Base-by-base conservation (phyloP, 805 yeast genomes). In the Kregervanrija pseudodelftensis region DNA sequence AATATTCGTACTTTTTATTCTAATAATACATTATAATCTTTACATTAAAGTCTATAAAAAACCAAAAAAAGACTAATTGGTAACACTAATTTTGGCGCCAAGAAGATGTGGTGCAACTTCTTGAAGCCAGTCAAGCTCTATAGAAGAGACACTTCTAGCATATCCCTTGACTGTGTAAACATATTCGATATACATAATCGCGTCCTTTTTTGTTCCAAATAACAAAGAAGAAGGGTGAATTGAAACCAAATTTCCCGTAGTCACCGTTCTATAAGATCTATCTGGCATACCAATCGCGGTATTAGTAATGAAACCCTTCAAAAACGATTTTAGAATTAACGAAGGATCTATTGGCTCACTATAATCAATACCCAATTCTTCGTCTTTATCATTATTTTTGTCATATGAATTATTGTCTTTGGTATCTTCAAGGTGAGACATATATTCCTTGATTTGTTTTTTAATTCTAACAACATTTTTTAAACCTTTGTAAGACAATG, bases 231-330 rank as follows among this genome's bases (percentile, higher is more conserved):
- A 85, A 0, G 98, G 98, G 59, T 91, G 98, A 10, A 91, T 79
- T 41, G 93, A 80, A 39, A 91, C 79, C 31, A 86, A 69, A 61
- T 88, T 96, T 22, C 95, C 95, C 1, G 85, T 78, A 30, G 82
- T 68, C 7, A 89, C 82, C 0, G 98, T 89, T 58, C 95, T 73
- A 66, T 82, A 93, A 3, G 96, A 84, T 57, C 97, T 74, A 62
- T 93, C 98, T 0, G 98, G 96, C 79, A 86, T 78, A 10, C 96
- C 95, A 14, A 93, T 77, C 0, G 99, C 99, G 0, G 96, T 82
- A 61, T 91, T 90, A 40, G 82, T 74, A n/a, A 87, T 74, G 55
- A 74, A 91, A 0, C 99, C 99, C 34, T 73, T 70, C 35, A 93
- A 66, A 63, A 93, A 93, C 22, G 95, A 77, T 60, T 86, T 85